These are phyloP conservation scores for Ceratobasidium sp. DNA, from an alignment of 1,284 basidiomycete species.

Conservation along the genomic window DNA sequence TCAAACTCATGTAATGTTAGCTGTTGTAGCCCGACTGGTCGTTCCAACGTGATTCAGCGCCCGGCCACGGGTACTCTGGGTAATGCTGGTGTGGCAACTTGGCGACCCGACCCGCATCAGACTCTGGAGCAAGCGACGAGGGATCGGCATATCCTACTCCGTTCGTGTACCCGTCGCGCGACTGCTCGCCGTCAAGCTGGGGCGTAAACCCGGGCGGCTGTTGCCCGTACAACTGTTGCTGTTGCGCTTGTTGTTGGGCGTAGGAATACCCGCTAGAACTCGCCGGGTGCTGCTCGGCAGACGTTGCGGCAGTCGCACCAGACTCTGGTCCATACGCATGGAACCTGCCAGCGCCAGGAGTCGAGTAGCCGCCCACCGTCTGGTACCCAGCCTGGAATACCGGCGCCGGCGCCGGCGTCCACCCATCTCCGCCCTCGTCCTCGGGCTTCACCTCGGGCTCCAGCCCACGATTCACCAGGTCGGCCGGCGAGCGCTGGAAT, in stretches of 20 bases:
- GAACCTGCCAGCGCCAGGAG: neutral
- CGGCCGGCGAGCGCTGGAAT: neutral
- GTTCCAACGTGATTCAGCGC: constrained; percentile 7
- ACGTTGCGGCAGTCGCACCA: too few species aligned
- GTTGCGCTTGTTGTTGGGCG: constrained; percentile 1
- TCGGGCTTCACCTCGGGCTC: neutral
- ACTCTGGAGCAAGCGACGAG: neutral
- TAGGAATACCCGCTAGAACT: constrained; percentile 7
- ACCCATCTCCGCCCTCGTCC: neutral
- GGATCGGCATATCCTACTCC: neutral
- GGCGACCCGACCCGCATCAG: neutral
- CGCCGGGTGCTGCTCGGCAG: too few species aligned
- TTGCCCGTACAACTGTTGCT: constrained; percentile 16
- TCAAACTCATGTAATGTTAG: neutral
- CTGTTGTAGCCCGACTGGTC: neutral
- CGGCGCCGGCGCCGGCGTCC: neutral
- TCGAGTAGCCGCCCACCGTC: neutral
- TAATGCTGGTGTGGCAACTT: constrained; percentile 7
- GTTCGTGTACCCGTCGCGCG: constrained; percentile 1
- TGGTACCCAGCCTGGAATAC: neutral
- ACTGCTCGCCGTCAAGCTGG: neutral
- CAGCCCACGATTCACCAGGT: neutral
- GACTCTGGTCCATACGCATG: neutral
- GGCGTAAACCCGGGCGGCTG: neutral
- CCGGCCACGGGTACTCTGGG: constrained; percentile 3